Base-by-base conservation (phyloP, 306 rosid species). In the Pachyrhizus erosus region DNA sequence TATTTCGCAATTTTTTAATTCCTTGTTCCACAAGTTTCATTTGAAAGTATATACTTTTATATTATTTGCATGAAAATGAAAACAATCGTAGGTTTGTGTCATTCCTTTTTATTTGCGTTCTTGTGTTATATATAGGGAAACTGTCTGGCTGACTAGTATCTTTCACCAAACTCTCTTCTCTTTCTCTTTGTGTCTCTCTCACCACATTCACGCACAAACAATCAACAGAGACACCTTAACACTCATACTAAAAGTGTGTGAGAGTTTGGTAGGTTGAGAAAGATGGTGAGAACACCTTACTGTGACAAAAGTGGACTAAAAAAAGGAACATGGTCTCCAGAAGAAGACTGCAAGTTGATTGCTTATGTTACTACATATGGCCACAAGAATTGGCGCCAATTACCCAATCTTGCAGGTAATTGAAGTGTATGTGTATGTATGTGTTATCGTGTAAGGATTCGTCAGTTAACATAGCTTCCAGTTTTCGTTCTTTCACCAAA, bases 261-360 rank as follows among this genome's bases (percentile, higher is more conserved):
- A 9, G 46, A 9, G 51, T 24, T 75, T 39, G 79, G 33, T n/a
- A 61, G 11, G n/a, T 5, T 24, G 15, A 69, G 24, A n/a, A 51
- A 80, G 76, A 91, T 89, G 97, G 87, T 72, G 73, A 84, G 95
- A 87, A 89, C 87, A 31, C 91, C 93, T 8, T 52, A 65, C 68
- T 71, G 80, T 29, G 94, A 92, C 64, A 76, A 85, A 17, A 85
- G 33, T 86, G 95, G 92, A 71, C 34, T 86, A 78, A 91, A 54
- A 83, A 92, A 87, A 79, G 97, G 97, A 1, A 85, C 86, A 20
- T 92, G 97, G 97, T 82, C 93, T 9, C 84, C 87, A 0, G 95
- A 92, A 72, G 97, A 92, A 84, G 97, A 92, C 46, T 71, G 72
- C 37, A 88, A 83, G 81, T 86, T 93, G 58, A 84, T 66, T 68